Evolutionary conservation across 2,329 filamentous ascomycete species (phyloP).

Genomic region (Cladophialophora chaetospira): DNA sequence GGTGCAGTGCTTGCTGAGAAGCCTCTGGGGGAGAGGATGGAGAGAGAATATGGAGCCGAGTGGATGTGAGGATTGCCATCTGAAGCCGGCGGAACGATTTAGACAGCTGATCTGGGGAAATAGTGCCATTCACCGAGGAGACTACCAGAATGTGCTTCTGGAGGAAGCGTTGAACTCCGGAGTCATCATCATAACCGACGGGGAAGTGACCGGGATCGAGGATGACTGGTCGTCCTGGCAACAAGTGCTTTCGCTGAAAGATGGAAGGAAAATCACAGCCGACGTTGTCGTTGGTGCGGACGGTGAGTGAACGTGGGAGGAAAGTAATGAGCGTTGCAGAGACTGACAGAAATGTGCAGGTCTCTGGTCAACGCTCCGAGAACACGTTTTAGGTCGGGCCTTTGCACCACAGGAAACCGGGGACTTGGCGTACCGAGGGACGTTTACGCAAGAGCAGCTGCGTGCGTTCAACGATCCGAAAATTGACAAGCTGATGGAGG

Average conservation of each 20-base stretch:
- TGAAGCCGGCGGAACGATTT: not conserved
- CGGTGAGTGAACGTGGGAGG: constrained; percentile 34
- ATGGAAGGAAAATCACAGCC: not conserved
- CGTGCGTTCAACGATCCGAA: not conserved
- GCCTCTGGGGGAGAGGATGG: constrained; percentile 31
- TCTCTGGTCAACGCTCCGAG: constrained; percentile 47
- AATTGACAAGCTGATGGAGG: not conserved
- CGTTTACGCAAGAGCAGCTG: constrained; percentile 8
- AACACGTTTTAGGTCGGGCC: constrained; percentile 45
- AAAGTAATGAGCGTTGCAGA: not conserved
- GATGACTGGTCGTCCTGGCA: not conserved
- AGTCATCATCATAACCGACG: constrained; percentile 6
- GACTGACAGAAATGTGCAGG: not conserved
- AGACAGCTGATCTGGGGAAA: not conserved
- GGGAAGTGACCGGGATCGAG: constrained; percentile 13
- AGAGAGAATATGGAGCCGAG: constrained; percentile 31
- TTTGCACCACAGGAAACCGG: constrained; percentile 54
- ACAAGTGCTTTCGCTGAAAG: constrained; percentile 15
- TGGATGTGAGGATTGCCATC: constrained; percentile 33
- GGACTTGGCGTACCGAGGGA: constrained; percentile 53
- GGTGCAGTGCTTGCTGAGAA: constrained; percentile 30
- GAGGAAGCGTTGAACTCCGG: constrained; percentile 14
- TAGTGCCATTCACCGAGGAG: constrained; percentile 35
- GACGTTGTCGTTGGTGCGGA: constrained; percentile 53
- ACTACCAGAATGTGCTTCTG: constrained; percentile 32